Evolutionary conservation across 805 yeast species (phyloP), one percentile per base, ranked within the genome.

Genomic region (Yamadazyma philogaea): DNA sequence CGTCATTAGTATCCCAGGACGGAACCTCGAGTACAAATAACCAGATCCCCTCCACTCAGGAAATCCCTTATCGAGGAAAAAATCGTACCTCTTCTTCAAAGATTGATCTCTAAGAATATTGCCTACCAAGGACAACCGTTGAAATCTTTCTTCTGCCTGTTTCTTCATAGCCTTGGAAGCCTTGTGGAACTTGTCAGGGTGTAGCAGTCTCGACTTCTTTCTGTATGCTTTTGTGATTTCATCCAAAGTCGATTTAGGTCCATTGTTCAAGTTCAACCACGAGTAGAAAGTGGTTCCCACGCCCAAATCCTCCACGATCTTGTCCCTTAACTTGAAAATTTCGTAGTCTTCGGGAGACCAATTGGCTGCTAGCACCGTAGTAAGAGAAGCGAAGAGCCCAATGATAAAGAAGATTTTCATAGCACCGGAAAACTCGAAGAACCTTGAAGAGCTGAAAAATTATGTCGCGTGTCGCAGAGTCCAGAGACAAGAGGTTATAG

Each of bases 11-110:
- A 76, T 57, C 30, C 84, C 83, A 17, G 89, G 96, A 55, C 83
- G 77, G 73, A 72, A 88, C 61, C 82, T 74, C 56, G 78, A 59
- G 59, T 84, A 78, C 48, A 71, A 70, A 69, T 84, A 78, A 40
- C 79, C 87, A 16, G 80, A 73, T 12, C 81, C 87, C 44, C 81
- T 80, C 77, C 85, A 87, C 47, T 74, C 72, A 6, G 99, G 98
- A 64, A 93, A 91, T 6, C 98, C 97, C 51, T 79, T 76, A 33
- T 77, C 70, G 41, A 86, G 68, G 63, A 87, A 93, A 61, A 79
- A 89, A 61, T 93, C 98, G 61, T 93, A 93, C 6, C 88, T 73
- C 48, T 82, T 78, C 44, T 72, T 72, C 42, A 78, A 77, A 18
- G 76, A 64, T 17, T 55, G 59, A 43, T 70, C 72, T 50, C 91